Base-by-base conservation (phyloP, 2,329 filamentous ascomycete species). In the Fusarium agapanthi region DNA sequence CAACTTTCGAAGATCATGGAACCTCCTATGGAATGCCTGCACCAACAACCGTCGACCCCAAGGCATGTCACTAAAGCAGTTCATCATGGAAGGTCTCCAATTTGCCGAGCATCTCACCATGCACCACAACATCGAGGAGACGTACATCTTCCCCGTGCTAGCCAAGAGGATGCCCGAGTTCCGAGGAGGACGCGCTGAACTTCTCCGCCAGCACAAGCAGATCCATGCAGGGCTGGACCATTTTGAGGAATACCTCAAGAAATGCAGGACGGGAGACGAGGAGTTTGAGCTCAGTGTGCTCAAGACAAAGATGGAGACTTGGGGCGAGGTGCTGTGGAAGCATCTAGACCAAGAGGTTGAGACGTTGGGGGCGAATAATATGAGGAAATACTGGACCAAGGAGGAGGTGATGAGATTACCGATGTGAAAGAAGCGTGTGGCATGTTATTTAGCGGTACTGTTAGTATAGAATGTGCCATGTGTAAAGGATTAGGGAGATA, bases 311-410 rank as follows among this genome's bases (percentile, higher is more conserved):
- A 91, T 97, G 90, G 93, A 97, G 80, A 81, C 81, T 9, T 97
- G 95, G 89, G 93, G 93, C 16, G 85, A 86, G 15, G 93, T 97
- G 71, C 80, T 97, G 54, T 95, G 94, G 93, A 85, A 84, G 77
- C 95, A 97, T 86, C 83, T 97, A 67, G 93, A 96, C 76, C 91
- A 95, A 76, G 95, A 97, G 86, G 94, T 97, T 13, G 84, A 86
- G 80, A 88, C 92, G 73, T 81, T 97, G 37, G 89, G 91, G 5
- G 94, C 94, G 48, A 93, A 96, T 81, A 69, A 95, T 80, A 97
- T 97, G 95, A 87, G 93, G 75, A 89, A 86, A 81, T 95, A 93
- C 81, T 97, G 93, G 93, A 92, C 86, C 0, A 75, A 90, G 67
- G 89, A 93, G 51, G 95, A 97, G 86, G 91, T 97, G 81, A 84